These are phyloP conservation scores for Cornus suecica DNA, from an alignment of 148 eudicot species.

Conservation along the genomic window DNA sequence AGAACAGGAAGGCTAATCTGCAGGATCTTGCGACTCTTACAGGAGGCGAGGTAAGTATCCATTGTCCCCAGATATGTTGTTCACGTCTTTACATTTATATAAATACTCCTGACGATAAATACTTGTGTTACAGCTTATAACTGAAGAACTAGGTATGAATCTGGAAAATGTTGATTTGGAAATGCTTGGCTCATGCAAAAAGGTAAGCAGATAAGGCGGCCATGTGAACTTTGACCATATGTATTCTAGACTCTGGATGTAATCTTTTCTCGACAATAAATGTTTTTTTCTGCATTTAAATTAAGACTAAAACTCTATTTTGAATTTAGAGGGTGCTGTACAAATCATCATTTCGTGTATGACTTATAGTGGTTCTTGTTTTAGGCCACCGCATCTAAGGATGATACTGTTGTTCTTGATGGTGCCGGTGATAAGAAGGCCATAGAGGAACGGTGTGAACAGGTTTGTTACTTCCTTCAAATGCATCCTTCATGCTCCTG, in stretches of 20 bases:
- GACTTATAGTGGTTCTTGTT: background rate
- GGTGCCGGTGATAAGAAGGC: slow-evolving; percentile 86
- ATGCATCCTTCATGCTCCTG: background rate
- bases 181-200: slow-evolving; percentile 88
- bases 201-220: slow-evolving; percentile 33
- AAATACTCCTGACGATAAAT: background rate
- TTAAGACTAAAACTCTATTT: background rate
- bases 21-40: slow-evolving; percentile 88
- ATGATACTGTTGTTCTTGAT: slow-evolving; percentile 89
- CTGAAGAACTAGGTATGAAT: slow-evolving; percentile 92
- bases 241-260: background rate
- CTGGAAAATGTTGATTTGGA: slow-evolving; percentile 69
- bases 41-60: slow-evolving; percentile 62
- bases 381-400: slow-evolving; percentile 84
- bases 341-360: background rate
- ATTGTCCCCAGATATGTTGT: background rate
- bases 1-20: slow-evolving; percentile 73
- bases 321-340: background rate
- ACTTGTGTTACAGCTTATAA: slow-evolving; percentile 50
- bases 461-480: slow-evolving; percentile 33
- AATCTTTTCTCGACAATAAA: background rate
- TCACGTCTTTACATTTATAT: background rate
- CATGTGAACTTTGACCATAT: background rate
- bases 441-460: slow-evolving; percentile 94
- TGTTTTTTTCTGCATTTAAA: background rate